Evolutionary conservation across 2,329 filamentous ascomycete genomes (phyloP).

Genomic region (Fusarium sp.): DNA sequence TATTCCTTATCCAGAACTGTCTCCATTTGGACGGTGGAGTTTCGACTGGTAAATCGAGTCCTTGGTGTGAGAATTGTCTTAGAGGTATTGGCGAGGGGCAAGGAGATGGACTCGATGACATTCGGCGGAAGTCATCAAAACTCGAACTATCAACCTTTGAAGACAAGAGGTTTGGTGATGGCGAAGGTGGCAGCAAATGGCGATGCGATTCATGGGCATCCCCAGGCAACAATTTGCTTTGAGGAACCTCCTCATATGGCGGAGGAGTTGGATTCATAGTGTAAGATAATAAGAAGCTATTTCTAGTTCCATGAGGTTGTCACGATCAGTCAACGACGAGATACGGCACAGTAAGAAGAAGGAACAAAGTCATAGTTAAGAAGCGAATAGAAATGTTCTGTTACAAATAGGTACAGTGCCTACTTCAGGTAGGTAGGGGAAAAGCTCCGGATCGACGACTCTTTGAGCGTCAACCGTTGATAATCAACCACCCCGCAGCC

Average conservation of each 20-base stretch:
- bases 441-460: constrained; percentile 15
- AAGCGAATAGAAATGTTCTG: background rate
- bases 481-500: constrained; percentile 29
- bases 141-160: constrained; percentile 26
- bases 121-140: constrained; percentile 34
- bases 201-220: constrained; percentile 15
- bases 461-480: constrained; percentile 9
- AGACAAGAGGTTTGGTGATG: constrained; percentile 12
- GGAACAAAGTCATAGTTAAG: constrained; percentile 7
- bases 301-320: background rate
- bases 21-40: constrained; percentile 37
- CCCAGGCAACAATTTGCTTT: constrained; percentile 24
- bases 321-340: background rate
- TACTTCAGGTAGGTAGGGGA: background rate
- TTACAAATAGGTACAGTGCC: constrained; percentile 13
- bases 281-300: background rate
- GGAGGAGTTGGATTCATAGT: constrained; percentile 29
- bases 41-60: constrained; percentile 1
- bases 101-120: constrained; percentile 36
- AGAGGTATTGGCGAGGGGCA: constrained; percentile 36
- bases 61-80: constrained; percentile 14
- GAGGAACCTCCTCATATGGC: constrained; percentile 29
- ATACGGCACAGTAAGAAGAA: background rate
- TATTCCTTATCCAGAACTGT: constrained; percentile 69
- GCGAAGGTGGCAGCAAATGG: constrained; percentile 19